Evolutionary conservation across 1,284 basidiomycete species (phyloP).

Genomic region (Ceratobasidium papillatum): DNA sequence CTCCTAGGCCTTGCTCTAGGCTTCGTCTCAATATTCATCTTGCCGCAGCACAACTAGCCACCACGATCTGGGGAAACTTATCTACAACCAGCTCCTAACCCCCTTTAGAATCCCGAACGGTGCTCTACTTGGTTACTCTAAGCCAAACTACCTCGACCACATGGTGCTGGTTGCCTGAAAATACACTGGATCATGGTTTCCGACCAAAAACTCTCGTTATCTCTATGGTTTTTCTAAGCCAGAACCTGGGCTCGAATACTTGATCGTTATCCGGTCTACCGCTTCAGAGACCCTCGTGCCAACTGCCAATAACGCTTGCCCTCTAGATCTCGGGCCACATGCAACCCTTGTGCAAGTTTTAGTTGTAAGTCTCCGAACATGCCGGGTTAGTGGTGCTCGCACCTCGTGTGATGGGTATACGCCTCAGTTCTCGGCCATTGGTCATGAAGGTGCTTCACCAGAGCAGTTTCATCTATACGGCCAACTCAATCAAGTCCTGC

Average conservation of each 20-base stretch:
- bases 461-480: conserved; percentile 24
- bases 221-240: conserved; percentile 17
- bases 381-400: conserved; percentile 7
- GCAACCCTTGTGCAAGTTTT: conserved; percentile 14
- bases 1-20: not conserved
- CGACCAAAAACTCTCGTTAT: conserved; percentile 6
- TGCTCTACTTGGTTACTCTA: conserved; percentile 1
- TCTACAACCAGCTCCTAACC: too few species aligned
- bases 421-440: conserved; percentile 27
- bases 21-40: not conserved
- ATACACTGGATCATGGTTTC: conserved; percentile 5
- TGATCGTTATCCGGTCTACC: conserved; percentile 25
- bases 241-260: conserved; percentile 5
- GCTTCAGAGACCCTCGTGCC: conserved; percentile 1
- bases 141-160: conserved; percentile 17
- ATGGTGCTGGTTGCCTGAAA: not conserved
- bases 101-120: not conserved
- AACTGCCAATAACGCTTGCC: conserved; percentile 21
- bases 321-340: conserved; percentile 11
- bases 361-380: conserved; percentile 3
- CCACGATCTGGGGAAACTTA: not conserved
- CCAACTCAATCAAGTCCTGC: conserved; percentile 24
- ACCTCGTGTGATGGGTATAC: conserved; percentile 35
- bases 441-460: conserved; percentile 19
- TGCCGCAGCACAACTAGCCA: not conserved